phyloP scores from a whole-genome alignment of 495 filamentous ascomycete genomes.

The Baudoinia panamericana region DNA sequence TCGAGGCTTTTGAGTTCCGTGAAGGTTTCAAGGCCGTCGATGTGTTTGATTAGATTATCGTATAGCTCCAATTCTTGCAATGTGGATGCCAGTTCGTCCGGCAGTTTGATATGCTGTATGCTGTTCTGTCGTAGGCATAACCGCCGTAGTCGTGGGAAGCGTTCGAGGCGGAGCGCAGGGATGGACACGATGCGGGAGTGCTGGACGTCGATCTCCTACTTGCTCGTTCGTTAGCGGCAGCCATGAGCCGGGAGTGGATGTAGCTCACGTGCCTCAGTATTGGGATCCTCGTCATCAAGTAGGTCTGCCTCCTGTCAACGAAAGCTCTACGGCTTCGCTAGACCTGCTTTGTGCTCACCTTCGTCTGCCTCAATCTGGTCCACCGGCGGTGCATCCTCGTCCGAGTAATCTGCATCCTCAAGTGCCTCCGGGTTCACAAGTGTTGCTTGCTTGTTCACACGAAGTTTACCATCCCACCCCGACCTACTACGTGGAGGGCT shows the following conservation, averaged over 20 bases:
- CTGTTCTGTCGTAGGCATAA: slow-evolving; percentile 90
- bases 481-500: slow-evolving; percentile 19
- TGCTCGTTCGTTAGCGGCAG: slow-evolving; percentile 1
- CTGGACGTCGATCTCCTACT: slow-evolving; percentile 74
- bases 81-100: slow-evolving; percentile 47
- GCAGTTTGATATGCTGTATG: slow-evolving; percentile 62
- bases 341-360: slow-evolving; percentile 34
- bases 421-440: slow-evolving; percentile 63
- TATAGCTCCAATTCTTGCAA: slow-evolving; percentile 86
- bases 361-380: slow-evolving; percentile 73
- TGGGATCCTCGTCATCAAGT: slow-evolving; percentile 48
- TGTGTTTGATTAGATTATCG: slow-evolving; percentile 88
- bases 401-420: slow-evolving; percentile 72
- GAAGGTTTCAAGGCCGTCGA: slow-evolving; percentile 70
- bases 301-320: slow-evolving; percentile 41
- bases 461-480: slow-evolving; percentile 88
- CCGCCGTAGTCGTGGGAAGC: slow-evolving; percentile 63
- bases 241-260: neutral
- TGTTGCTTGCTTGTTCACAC: slow-evolving; percentile 52
- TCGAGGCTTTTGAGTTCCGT: slow-evolving; percentile 66
- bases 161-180: slow-evolving; percentile 59
- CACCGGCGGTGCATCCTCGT: slow-evolving; percentile 62
- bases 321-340: neutral
- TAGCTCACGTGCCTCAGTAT: slow-evolving; percentile 39
- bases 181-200: slow-evolving; percentile 76